phyloP scores from a whole-genome alignment of 2,329 filamentous ascomycete genomes.

The Nemania abortiva region DNA sequence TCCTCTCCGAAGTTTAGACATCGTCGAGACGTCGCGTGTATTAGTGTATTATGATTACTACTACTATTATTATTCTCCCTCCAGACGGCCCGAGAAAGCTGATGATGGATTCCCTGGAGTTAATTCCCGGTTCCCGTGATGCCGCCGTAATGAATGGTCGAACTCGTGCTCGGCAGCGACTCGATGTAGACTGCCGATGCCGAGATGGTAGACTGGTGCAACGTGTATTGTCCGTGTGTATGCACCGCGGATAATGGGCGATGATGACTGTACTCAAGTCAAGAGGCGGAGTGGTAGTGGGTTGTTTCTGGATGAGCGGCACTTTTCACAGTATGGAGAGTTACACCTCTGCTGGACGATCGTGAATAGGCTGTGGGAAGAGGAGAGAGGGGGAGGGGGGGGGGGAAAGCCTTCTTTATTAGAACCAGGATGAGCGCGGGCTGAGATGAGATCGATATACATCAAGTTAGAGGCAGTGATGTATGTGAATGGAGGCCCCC shows the following conservation, averaged over 20 bases:
- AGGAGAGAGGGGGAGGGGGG: slow-evolving; percentile 1
- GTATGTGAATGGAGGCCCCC: slow-evolving; percentile 30
- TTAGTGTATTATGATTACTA: not conserved
- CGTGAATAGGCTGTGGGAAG: not conserved
- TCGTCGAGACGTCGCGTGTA: slow-evolving; percentile 17
- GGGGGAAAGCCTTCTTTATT: slow-evolving; percentile 27
- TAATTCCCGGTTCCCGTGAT: not conserved
- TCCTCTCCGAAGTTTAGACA: slow-evolving; percentile 65
- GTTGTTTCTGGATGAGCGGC: slow-evolving; percentile 12
- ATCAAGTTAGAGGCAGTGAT: slow-evolving; percentile 25
- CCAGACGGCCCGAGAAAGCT: not conserved
- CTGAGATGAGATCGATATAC: slow-evolving; percentile 36
- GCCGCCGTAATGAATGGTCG: slow-evolving; percentile 7
- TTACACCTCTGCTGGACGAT: slow-evolving; percentile 12
- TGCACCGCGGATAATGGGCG: not conserved
- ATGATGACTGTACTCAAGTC: not conserved
- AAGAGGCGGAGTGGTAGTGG: slow-evolving; percentile 6
- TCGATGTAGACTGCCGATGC: slow-evolving; percentile 1
- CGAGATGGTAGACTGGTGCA: slow-evolving; percentile 2
- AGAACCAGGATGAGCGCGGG: slow-evolving; percentile 28
- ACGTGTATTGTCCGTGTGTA: slow-evolving; percentile 1
- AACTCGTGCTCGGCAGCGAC: slow-evolving; percentile 5
- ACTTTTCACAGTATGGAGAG: slow-evolving; percentile 3
- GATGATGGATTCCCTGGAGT: not conserved
- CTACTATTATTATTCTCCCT: not conserved